These are phyloP conservation scores for Sporobolomyces roseus DNA, from an alignment of 768 basidiomycete species.

Conservation along the genomic window DNA sequence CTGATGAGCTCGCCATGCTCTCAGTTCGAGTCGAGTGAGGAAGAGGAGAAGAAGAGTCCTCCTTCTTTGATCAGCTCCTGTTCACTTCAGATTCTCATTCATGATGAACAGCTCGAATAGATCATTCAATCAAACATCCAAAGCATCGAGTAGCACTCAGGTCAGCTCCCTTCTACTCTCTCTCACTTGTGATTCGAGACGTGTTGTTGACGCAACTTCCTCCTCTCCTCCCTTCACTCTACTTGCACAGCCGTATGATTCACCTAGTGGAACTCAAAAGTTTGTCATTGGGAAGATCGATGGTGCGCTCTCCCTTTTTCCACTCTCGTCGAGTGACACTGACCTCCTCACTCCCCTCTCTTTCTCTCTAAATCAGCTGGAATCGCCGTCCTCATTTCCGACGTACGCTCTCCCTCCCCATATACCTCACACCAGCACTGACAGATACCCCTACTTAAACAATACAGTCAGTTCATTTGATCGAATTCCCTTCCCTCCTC, in stretches of 20 bases:
- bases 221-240: constrained; percentile 3
- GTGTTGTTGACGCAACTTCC: neutral
- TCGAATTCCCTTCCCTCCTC: constrained; percentile 94
- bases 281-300: constrained; percentile 41
- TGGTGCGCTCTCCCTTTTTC: constrained; percentile 9
- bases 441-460: neutral
- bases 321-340: neutral
- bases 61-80: neutral
- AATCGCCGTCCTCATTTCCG: constrained; percentile 45
- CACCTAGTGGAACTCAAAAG: constrained; percentile 7
- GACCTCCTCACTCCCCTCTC: neutral
- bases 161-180: constrained; percentile 1
- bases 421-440: neutral
- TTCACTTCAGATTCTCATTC: neutral
- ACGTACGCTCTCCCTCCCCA: constrained; percentile 9
- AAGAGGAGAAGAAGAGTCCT: neutral
- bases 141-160: constrained; percentile 9
- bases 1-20: neutral
- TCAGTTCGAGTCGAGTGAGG: neutral
- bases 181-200: neutral
- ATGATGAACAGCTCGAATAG: neutral
- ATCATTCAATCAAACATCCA: constrained; percentile 12
- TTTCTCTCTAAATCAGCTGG: constrained; percentile 35
- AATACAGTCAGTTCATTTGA: constrained; percentile 81
- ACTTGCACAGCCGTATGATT: constrained; percentile 11